Evolutionary conservation across 352 stramenopile genomes (phyloP), one percentile per base, ranked within the genome.

Genomic region (Phytopythium oedochilum): DNA sequence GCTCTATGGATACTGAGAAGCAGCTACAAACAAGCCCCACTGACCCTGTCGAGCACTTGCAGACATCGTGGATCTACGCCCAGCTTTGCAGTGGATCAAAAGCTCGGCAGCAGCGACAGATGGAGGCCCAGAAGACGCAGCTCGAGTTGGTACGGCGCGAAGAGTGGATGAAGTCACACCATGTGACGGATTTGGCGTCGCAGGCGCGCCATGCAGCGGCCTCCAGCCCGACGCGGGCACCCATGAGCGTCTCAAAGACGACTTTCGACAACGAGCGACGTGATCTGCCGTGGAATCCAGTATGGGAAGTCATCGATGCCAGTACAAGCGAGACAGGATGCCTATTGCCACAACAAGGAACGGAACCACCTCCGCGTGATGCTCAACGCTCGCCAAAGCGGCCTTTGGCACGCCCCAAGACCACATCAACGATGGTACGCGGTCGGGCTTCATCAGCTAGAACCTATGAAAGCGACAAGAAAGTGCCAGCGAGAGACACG

Each of bases 121-220:
- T 39, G 11, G 47, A 67, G 12, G 38, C 22, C 0, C 8, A 44
- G 22, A 32, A 5, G 8, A 6, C 6, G 17, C 48, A 54, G 5
- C 17, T 74, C 7, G 48, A 71, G 25, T 22, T 52, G 11, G 50
- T 52, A 15, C 57, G 69, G 22, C 63, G 71, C 12, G 60, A 42
- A 0, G 48, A 82, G 20, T 86, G 75, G 75, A 59, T 84, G 40
- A 36, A 68, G 18, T 86, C 73, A 2, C 40, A 68, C 10, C 55
- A 77, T 6, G 53, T 79, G 12, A 65, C 68, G 22, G 28, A 53
- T 0, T 45, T 68, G 6, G 59, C 26, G 18, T 26, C 28, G 2
- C 48, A 54, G 34, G 48, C 34, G 6, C 31, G 48, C 0, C 15
- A 45, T 7, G n/a, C 47, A 20, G 22, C 17, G 5, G 31, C 32